These are phyloP conservation scores for Euptelea pleiosperma DNA, from an alignment of 164 flowering plant genomes.

Conservation along the genomic window DNA sequence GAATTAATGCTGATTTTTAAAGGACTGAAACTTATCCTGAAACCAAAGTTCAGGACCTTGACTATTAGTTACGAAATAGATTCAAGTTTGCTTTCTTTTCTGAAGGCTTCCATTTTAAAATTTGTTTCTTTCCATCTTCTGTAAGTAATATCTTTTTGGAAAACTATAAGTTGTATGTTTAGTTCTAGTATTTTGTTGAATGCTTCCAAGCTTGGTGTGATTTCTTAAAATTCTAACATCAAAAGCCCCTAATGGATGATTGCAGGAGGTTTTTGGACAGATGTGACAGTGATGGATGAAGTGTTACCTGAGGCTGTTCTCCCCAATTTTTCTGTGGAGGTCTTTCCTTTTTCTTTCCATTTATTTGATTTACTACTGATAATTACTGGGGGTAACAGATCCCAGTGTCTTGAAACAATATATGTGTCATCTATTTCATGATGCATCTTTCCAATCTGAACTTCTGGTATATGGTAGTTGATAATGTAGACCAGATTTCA, in stretches of 20 bases:
- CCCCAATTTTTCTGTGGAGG: slow-evolving; percentile 65
- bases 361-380: not conserved
- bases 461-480: not conserved
- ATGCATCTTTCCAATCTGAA: not conserved
- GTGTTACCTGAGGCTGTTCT: slow-evolving; percentile 81
- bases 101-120: no score
- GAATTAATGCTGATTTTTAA: no score
- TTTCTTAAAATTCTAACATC: not conserved
- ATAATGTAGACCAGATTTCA: not conserved
- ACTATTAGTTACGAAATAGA: no score
- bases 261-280: slow-evolving; percentile 80
- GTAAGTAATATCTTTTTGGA: no score
- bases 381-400: not conserved
- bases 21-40: no score
- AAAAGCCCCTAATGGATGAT: slow-evolving; percentile 5
- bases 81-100: no score
- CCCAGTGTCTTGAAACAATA: not conserved
- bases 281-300: slow-evolving; percentile 75
- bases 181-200: no score
- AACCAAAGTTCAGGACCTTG: no score
- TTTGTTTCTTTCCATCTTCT: no score
- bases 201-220: no score
- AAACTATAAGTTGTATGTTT: no score
- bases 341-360: slow-evolving; percentile 7
- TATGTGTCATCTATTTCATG: not conserved